Evolutionary conservation across 140 eudicot genomes (phyloP), one percentile per base, ranked within the genome.

Genomic region (Erigeron philadelphicus): DNA sequence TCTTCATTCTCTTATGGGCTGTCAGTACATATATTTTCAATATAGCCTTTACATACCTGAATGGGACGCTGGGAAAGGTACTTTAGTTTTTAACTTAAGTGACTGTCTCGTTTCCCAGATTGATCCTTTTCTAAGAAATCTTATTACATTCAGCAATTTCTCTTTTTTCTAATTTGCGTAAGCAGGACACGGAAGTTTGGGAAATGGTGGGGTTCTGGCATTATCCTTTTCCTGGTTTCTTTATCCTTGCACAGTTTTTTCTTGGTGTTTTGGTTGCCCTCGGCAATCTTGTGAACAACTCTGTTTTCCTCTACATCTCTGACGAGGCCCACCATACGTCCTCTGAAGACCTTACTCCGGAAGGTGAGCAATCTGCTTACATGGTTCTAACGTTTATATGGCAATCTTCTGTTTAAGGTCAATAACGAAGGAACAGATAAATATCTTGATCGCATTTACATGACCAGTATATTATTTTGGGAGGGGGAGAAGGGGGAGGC

Each of bases 161-260:
- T 17, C 57, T 61, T 10, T 21, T 8, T 21, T 19, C 50, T 65
- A 52, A 11, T 41, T 73, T 71, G 19, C 58, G 38, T 61, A 80
- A 65, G 59, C 68, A 93, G 98, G 95, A 87, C 66, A 89, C 87
- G 81, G 87, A 84, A 74, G 86, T 93, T 54, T 93, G 96, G 98
- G 97, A 93, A 84, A 84, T 87, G 92, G 86, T 89, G 75, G 98
- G 98, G 19, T 80, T 93, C 77, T 93, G 98, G 98, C 95, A 85
- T 80, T 87, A 93, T 77, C 78, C 95, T 11, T 85, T 85, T 81
- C 95, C 98, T 56, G 95, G 98, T 61, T 85, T 84, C 74, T 93
- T 93, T 79, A 81, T 93, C 68, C 86, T 93, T 55, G 96, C 98
- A 65, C 98, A 93, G 74, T 86, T 93, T 84, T 80, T 84, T 78